These are phyloP conservation scores for Typha latifolia DNA, from an alignment of 176 grass and related monocot genomes.

Conservation along the genomic window DNA sequence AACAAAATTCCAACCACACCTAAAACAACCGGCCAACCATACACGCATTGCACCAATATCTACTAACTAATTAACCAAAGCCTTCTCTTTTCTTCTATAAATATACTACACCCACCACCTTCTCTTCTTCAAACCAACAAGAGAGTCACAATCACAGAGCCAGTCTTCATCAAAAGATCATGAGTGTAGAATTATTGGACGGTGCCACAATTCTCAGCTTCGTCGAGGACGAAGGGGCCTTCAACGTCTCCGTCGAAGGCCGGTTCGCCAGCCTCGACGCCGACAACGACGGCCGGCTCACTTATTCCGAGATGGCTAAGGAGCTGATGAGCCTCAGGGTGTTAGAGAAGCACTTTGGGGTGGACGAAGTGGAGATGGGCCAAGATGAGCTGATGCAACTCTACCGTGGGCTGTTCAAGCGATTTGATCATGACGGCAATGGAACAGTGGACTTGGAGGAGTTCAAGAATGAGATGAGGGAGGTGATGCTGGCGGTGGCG, in stretches of 20 bases:
- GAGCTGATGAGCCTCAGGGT: slow-evolving; percentile 27
- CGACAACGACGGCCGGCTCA: slow-evolving; percentile 16
- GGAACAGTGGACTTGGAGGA: slow-evolving; percentile 24
- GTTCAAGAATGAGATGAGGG: slow-evolving; percentile 32
- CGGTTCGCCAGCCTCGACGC: slow-evolving; percentile 16
- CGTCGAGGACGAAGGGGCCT: slow-evolving; percentile 15
- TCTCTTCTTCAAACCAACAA: neutral
- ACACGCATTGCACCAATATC: too few species aligned
- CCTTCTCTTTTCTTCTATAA: too few species aligned
- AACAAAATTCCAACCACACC: too few species aligned
- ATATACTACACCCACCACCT: too few species aligned
- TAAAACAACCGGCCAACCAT: too few species aligned
- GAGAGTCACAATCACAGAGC: neutral
- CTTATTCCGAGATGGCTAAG: slow-evolving; percentile 10
- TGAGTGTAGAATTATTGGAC: slow-evolving; percentile 29
- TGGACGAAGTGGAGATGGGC: neutral
- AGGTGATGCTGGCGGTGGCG: slow-evolving; percentile 82
- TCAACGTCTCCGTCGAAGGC: slow-evolving; percentile 14
- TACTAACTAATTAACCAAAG: too few species aligned
- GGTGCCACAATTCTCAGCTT: slow-evolving; percentile 19
- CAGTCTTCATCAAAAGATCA: neutral
- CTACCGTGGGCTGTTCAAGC: slow-evolving; percentile 9
- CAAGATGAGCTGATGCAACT: neutral
- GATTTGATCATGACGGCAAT: slow-evolving; percentile 25
- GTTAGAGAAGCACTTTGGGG: slow-evolving; percentile 24